Percentiles rank a stretch among this genome's conserved stretches.
These are phyloP conservation scores for Tephrocybe rancida DNA, from an alignment of 768 basidiomycete species.

Conservation along the genomic window DNA sequence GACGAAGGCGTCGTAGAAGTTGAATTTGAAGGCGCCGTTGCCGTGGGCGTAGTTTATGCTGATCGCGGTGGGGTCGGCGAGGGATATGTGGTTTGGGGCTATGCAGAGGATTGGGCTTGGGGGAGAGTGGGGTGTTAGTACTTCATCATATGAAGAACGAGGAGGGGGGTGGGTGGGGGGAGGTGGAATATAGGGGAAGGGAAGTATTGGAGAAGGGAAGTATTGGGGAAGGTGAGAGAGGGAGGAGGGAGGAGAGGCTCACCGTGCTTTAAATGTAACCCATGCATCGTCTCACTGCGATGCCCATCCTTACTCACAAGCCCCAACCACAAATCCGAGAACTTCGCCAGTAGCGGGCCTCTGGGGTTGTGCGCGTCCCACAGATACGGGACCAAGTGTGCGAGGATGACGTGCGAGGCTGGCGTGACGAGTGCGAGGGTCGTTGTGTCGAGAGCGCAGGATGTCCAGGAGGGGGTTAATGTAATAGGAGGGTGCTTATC, in stretches of 20 bases:
- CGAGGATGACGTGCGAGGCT: conserved; percentile 28
- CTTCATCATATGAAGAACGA: too few species aligned
- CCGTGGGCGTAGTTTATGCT: conserved; percentile 78
- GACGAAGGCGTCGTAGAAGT: conserved; percentile 83
- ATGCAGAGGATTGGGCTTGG: conserved; percentile 68
- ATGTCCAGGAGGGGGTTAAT: conserved; percentile 19
- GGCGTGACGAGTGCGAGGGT: conserved; percentile 29
- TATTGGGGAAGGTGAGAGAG: not conserved
- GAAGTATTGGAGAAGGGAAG: too few species aligned
- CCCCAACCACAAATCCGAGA: conserved; percentile 77
- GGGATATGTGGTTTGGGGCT: conserved; percentile 76
- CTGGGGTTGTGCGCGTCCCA: conserved; percentile 63
- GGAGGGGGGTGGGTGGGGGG: too few species aligned
- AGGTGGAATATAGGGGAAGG: too few species aligned
- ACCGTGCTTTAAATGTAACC: conserved; percentile 77
- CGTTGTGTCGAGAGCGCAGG: conserved; percentile 21
- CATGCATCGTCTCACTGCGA: conserved; percentile 74
- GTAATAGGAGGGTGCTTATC: too few species aligned
- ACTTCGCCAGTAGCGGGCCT: conserved; percentile 70
- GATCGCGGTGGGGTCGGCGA: conserved; percentile 79
- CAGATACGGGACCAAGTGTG: conserved; percentile 52
- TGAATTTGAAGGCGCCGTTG: conserved; percentile 77
- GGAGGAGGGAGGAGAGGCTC: conserved; percentile 16
- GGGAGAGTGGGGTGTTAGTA: not conserved
- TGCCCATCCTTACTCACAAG: conserved; percentile 66